These are phyloP conservation scores for Cordia subcordata DNA, from an alignment of 257 asterid species.

Conservation along the genomic window DNA sequence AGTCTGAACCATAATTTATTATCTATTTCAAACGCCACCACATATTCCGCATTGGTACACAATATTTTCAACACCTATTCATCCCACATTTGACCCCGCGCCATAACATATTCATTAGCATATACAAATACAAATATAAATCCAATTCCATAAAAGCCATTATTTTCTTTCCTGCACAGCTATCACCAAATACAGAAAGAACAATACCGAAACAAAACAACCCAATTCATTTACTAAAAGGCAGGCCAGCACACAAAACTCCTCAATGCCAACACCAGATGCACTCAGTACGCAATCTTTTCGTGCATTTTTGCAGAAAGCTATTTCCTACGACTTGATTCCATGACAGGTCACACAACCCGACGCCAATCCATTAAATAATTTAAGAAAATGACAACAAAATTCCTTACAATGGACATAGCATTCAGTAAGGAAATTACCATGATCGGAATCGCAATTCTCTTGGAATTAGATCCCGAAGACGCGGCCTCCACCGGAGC, in stretches of 20 bases:
- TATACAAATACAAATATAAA: too few species aligned
- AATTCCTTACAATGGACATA: neutral
- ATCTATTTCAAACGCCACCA: too few species aligned
- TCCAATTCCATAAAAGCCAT: too few species aligned
- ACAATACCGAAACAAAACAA: neutral
- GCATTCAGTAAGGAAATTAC: neutral
- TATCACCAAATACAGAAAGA: too few species aligned
- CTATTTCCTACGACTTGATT: neutral
- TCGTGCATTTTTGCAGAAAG: too few species aligned
- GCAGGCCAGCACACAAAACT: neutral
- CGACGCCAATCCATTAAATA: neutral
- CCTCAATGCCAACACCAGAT: too few species aligned
- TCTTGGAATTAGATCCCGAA: neutral
- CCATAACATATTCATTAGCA: too few species aligned
- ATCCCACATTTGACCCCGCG: neutral
- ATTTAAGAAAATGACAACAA: neutral
- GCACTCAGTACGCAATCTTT: too few species aligned
- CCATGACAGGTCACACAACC: neutral
- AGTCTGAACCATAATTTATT: too few species aligned
- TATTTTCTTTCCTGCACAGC: neutral
- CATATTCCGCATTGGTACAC: too few species aligned
- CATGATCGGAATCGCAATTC: neutral
- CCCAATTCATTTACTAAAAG: neutral
- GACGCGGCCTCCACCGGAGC: neutral
- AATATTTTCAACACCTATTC: too few species aligned